Conservation (phyloP, 2,329 filamentous ascomycete species). For the Cordyceps tenuipes region DNA sequence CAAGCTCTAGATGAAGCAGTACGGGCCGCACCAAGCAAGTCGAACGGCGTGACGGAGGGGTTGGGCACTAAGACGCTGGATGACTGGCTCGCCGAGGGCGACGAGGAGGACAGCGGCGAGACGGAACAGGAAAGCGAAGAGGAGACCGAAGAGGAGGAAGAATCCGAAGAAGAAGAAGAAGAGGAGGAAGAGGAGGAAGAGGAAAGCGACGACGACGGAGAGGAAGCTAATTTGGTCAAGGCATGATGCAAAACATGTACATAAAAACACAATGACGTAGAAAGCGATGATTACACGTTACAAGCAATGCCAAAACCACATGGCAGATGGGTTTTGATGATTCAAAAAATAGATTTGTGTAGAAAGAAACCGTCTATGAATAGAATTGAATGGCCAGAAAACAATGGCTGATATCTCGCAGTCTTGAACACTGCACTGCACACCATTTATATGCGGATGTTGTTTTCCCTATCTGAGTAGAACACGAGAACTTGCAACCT, state of each 20-base stretch:
- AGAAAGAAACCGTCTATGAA: neutral
- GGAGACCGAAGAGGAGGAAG: conserved; percentile 43
- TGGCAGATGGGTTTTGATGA: neutral
- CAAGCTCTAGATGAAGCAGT: conserved; percentile 55
- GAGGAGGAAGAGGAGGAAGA: conserved; percentile 40
- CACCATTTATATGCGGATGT: neutral
- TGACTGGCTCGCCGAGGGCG: conserved; percentile 79
- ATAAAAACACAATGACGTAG: neutral
- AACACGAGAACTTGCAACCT: neutral
- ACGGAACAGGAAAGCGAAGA: conserved; percentile 43
- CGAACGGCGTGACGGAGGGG: conserved; percentile 45
- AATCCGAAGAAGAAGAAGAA: conserved; percentile 35
- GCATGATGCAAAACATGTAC: conserved; percentile 16
- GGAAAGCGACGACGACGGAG: conserved; percentile 38
- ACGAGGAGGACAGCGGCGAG: conserved; percentile 47
- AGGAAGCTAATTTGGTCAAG: conserved; percentile 36
- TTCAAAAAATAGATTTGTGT: neutral
- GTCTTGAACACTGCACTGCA: neutral
- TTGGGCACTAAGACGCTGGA: conserved; percentile 71
- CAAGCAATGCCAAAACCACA: neutral
- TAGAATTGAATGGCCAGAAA: neutral
- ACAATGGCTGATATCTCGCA: neutral
- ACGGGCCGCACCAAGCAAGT: conserved; percentile 29
- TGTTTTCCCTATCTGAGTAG: neutral
- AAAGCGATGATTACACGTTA: neutral